Evolutionary conservation across 352 stramenopile species (phyloP).

Genomic region (Globisporangium camurandrum): DNA sequence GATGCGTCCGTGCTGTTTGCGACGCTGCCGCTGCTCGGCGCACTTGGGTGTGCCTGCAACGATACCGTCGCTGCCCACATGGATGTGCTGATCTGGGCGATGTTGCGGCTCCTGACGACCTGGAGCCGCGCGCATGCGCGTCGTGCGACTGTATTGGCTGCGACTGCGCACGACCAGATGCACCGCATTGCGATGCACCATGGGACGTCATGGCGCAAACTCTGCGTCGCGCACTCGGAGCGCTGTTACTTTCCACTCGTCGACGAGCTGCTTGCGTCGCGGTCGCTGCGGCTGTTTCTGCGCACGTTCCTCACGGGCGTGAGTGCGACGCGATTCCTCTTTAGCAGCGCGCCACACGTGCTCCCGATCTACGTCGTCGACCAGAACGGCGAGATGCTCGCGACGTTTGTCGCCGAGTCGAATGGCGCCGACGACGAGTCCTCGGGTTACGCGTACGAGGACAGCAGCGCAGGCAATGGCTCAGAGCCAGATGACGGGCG

Average conservation of each 20-base stretch:
- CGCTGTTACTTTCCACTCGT: constrained; percentile 45
- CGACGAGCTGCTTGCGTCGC: constrained; percentile 40
- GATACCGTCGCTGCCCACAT: constrained; percentile 19
- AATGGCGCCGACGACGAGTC: constrained; percentile 19
- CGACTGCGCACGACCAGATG: constrained; percentile 38
- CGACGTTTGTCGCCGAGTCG: constrained; percentile 27
- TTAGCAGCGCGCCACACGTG: constrained; percentile 38
- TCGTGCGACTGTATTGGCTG: constrained; percentile 18
- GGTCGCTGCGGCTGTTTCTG: constrained; percentile 38
- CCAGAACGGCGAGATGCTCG: constrained; percentile 48
- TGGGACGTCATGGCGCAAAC: constrained; percentile 37
- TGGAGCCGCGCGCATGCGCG: constrained; percentile 39
- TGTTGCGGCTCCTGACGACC: constrained; percentile 38
- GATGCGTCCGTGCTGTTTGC: constrained; percentile 16
- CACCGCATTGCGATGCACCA: constrained; percentile 34
- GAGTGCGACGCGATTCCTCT: constrained; percentile 32
- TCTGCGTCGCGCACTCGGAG: constrained; percentile 51
- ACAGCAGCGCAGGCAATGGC: constrained; percentile 8
- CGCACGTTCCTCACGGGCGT: constrained; percentile 47
- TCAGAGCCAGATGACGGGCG: constrained; percentile 13
- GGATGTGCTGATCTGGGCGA: constrained; percentile 38
- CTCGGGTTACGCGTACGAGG: constrained; percentile 11
- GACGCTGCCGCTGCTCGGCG: constrained; percentile 23
- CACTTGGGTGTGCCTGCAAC: constrained; percentile 35
- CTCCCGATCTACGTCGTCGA: constrained; percentile 55